Conservation (phyloP, 305 asterid genomes). For the Fraxinus angustifolia region DNA sequence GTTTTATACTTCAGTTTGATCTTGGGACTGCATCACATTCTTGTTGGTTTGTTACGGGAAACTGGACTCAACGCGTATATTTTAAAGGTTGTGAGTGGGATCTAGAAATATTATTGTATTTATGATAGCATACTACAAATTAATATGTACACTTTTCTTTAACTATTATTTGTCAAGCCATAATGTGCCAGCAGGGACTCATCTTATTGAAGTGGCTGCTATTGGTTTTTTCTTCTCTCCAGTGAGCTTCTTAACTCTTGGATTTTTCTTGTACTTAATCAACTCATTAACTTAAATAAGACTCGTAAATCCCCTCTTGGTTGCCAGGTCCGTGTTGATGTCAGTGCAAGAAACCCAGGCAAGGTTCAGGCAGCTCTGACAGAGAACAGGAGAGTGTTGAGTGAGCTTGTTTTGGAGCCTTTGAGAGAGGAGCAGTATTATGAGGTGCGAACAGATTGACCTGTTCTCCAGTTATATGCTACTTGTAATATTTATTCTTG, state of each 20-base stretch:
- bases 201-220: slow-evolving; percentile 89
- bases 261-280: slow-evolving; percentile 5
- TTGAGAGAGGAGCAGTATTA: slow-evolving; percentile 76
- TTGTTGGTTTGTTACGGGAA: slow-evolving; percentile 3
- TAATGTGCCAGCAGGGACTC: slow-evolving; percentile 93
- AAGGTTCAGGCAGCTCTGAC: slow-evolving; percentile 96
- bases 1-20: slow-evolving; percentile 9
- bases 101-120: slow-evolving; percentile 17
- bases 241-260: slow-evolving; percentile 43
- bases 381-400: slow-evolving; percentile 78
- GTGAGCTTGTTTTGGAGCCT: slow-evolving; percentile 86
- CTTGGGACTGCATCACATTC: slow-evolving; percentile 11
- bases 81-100: neutral
- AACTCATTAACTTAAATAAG: neutral
- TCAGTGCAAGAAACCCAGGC: slow-evolving; percentile 93
- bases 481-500: neutral
- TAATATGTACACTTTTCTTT: slow-evolving; percentile 36
- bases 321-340: slow-evolving; percentile 82
- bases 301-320: neutral
- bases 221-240: slow-evolving; percentile 90
- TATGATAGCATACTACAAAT: slow-evolving; percentile 20
- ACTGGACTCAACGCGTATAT: slow-evolving; percentile 4
- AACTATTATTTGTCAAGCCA: slow-evolving; percentile 58
- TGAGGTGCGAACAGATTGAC: slow-evolving; percentile 50
- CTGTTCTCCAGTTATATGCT: neutral